These are phyloP conservation scores for Debaryomycetaceae sp. DNA, from an alignment of 1,139 yeast species.

Conservation along the genomic window DNA sequence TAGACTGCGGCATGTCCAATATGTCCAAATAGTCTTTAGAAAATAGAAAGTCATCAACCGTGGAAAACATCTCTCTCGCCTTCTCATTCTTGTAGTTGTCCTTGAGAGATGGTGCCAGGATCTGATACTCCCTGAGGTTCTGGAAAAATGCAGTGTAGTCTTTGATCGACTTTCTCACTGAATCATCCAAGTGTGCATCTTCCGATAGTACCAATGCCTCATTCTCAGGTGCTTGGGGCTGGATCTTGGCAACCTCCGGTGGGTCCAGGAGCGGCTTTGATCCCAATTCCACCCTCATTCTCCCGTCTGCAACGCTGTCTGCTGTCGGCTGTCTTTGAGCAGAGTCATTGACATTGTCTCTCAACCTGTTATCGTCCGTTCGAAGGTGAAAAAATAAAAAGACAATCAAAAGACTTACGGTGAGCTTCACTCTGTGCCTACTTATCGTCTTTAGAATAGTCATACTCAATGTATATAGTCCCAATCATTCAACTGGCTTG, in stretches of 20 bases:
- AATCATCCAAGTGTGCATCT: constrained; percentile 1
- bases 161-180: constrained; percentile 11
- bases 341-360: not conserved
- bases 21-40: constrained; percentile 39
- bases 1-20: constrained; percentile 32
- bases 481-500: too few species aligned
- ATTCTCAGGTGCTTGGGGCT: constrained; percentile 1
- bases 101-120: constrained; percentile 31
- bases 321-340: not conserved
- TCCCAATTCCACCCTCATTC: not conserved
- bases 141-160: constrained; percentile 33
- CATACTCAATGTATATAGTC: not conserved
- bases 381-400: not conserved
- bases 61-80: constrained; percentile 30
- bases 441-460: not conserved
- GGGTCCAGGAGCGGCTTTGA: constrained; percentile 1
- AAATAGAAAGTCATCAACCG: constrained; percentile 25
- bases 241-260: not conserved
- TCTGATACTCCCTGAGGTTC: constrained; percentile 24
- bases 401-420: not conserved
- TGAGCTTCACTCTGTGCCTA: not conserved
- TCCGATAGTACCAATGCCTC: not conserved
- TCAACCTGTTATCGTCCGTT: not conserved
- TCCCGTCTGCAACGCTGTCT: not conserved
- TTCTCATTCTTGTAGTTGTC: constrained; percentile 28